These are phyloP conservation scores for Daphne laureola DNA, from an alignment of 441 rosid genomes.

Conservation along the genomic window DNA sequence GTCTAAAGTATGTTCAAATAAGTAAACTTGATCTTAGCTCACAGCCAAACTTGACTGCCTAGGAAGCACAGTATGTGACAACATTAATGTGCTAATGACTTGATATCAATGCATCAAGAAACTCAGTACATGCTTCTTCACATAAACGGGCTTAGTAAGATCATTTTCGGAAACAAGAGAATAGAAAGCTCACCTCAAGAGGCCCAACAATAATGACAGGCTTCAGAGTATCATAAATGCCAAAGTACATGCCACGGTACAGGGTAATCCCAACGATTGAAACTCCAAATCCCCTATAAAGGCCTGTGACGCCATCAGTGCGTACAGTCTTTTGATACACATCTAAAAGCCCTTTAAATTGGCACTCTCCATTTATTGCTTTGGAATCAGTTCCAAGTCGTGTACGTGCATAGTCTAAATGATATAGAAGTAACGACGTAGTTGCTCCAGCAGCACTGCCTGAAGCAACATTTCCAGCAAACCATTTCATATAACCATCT, in stretches of 20 bases:
- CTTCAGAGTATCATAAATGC: slow-evolving; percentile 83
- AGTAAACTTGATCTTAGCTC: no score
- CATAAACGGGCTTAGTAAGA: no score
- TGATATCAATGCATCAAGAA: no score
- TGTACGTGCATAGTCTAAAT: slow-evolving; percentile 68
- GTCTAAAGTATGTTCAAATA: background rate
- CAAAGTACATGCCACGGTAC: slow-evolving; percentile 90
- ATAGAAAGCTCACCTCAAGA: slow-evolving; percentile 45
- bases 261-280: slow-evolving; percentile 86
- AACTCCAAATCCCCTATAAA: slow-evolving; percentile 83
- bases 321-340: slow-evolving; percentile 68
- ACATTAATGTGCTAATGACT: no score
- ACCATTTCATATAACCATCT: slow-evolving; percentile 74
- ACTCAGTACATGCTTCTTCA: no score
- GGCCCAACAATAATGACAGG: slow-evolving; percentile 80
- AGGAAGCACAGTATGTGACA: no score
- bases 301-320: slow-evolving; percentile 63
- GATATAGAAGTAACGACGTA: slow-evolving; percentile 59
- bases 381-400: slow-evolving; percentile 80
- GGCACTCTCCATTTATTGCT: slow-evolving; percentile 44
- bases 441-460: slow-evolving; percentile 98
- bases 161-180: background rate
- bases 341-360: slow-evolving; percentile 71
- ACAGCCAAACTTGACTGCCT: no score
- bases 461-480: slow-evolving; percentile 61